phyloP scores from a whole-genome alignment of 148 eudicot genomes.

The Dysphania ambrosioides region DNA sequence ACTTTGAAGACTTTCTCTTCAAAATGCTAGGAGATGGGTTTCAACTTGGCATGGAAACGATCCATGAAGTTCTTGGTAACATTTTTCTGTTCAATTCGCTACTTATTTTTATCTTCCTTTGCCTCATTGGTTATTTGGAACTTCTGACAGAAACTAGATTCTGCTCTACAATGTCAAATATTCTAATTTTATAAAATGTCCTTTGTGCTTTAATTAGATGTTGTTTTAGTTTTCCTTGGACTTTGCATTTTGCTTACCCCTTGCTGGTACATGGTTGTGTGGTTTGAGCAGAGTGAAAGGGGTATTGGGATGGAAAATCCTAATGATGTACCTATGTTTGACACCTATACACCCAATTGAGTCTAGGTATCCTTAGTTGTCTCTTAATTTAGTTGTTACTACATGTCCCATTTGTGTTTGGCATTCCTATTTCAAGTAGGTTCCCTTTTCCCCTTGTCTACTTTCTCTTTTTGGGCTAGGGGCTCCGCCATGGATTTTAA shows the following conservation, averaged over 20 bases:
- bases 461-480: not conserved
- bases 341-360: no score
- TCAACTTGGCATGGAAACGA: conserved; percentile 45
- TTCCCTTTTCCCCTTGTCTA: not conserved
- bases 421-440: not conserved
- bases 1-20: conserved; percentile 55
- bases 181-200: not conserved
- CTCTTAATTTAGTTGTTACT: not conserved
- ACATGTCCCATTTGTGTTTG: not conserved
- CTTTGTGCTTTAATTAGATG: not conserved
- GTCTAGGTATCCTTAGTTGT: not conserved
- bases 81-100: not conserved
- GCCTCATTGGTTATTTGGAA: not conserved
- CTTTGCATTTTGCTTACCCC: no score
- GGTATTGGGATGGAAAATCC: no score
- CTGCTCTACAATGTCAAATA: not conserved
- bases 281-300: no score
- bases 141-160: not conserved
- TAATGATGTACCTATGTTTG: no score
- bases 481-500: not conserved
- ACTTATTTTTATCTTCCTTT: not conserved
- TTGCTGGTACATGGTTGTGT: no score
- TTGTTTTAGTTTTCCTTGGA: no score
- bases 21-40: conserved; percentile 80
- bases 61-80: conserved; percentile 69